Percentiles rank a stretch among this genome's conserved stretches.
phyloP scores from a whole-genome alignment of 1,284 basidiomycete genomes.

The Earliella scabrosa region DNA sequence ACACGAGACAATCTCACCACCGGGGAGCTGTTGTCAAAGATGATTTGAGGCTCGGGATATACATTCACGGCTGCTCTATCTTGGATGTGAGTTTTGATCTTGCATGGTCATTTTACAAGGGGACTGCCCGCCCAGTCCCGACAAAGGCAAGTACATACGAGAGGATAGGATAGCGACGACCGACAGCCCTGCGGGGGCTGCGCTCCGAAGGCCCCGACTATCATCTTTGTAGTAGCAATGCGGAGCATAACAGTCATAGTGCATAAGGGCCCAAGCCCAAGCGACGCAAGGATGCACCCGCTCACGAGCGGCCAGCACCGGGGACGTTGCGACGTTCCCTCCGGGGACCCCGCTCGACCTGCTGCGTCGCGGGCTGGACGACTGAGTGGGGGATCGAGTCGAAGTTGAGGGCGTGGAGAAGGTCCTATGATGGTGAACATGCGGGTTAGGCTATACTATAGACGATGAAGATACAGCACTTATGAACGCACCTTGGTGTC shows the following conservation, averaged over 20 bases:
- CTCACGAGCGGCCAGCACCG: conserved; percentile 66
- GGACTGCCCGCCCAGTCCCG: conserved; percentile 21
- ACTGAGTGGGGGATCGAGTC: conserved; percentile 83
- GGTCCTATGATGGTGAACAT: conserved; percentile 54
- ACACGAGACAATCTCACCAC: too few species aligned
- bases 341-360: conserved; percentile 74
- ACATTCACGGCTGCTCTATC: not conserved
- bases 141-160: conserved; percentile 26
- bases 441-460: not conserved
- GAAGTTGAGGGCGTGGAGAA: conserved; percentile 90
- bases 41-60: too few species aligned
- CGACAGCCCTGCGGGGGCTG: conserved; percentile 19
- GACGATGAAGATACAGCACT: not conserved
- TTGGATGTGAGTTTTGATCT: conserved; percentile 3
- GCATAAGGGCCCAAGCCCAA: conserved; percentile 25
- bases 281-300: not conserved
- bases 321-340: conserved; percentile 84
- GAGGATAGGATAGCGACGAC: conserved; percentile 21
- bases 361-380: conserved; percentile 67
- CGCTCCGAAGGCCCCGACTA: conserved; percentile 16
- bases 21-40: too few species aligned
- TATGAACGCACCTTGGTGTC: conserved; percentile 81
- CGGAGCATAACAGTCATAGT: conserved; percentile 31
- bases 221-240: conserved; percentile 23
- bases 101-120: conserved; percentile 26